Evolutionary conservation across 2,329 filamentous ascomycete species (phyloP).

Genomic region (Arthroderma sp.): DNA sequence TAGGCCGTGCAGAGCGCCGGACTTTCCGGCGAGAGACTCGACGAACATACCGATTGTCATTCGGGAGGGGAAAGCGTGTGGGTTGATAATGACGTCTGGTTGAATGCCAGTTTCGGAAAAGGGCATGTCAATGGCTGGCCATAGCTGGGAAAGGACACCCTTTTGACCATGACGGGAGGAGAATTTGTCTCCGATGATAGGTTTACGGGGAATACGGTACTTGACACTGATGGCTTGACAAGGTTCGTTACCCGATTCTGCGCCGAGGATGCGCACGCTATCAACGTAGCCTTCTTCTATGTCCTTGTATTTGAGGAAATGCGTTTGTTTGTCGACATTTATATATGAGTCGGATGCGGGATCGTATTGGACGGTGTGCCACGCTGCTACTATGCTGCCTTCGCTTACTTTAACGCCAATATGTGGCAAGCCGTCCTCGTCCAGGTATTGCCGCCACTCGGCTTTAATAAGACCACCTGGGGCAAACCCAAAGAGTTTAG

Average conservation of each 20-base stretch:
- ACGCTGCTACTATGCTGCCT: constrained; percentile 77
- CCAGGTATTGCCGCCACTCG: constrained; percentile 57
- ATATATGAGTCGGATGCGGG: constrained; percentile 56
- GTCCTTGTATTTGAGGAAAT: constrained; percentile 92
- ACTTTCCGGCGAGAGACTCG: constrained; percentile 90
- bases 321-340: constrained; percentile 74
- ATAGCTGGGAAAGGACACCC: constrained; percentile 91
- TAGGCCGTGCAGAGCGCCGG: constrained; percentile 85
- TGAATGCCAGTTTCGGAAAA: constrained; percentile 95
- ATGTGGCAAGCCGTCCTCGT: constrained; percentile 74
- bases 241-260: constrained; percentile 68
- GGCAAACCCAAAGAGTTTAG: constrained; percentile 82
- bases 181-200: constrained; percentile 96
- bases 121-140: constrained; percentile 86
- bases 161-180: constrained; percentile 97
- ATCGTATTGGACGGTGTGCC: constrained; percentile 74
- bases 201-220: constrained; percentile 76
- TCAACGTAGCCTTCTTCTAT: constrained; percentile 78
- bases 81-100: constrained; percentile 97
- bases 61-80: constrained; percentile 95
- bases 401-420: constrained; percentile 66
- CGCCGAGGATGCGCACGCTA: constrained; percentile 80
- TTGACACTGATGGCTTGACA: constrained; percentile 85
- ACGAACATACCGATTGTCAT: constrained; percentile 99
- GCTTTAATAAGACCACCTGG: constrained; percentile 60